Evolutionary conservation across 108 stramenopile genomes (phyloP).

Genomic region (Pseudonitzschia delicatissima): DNA sequence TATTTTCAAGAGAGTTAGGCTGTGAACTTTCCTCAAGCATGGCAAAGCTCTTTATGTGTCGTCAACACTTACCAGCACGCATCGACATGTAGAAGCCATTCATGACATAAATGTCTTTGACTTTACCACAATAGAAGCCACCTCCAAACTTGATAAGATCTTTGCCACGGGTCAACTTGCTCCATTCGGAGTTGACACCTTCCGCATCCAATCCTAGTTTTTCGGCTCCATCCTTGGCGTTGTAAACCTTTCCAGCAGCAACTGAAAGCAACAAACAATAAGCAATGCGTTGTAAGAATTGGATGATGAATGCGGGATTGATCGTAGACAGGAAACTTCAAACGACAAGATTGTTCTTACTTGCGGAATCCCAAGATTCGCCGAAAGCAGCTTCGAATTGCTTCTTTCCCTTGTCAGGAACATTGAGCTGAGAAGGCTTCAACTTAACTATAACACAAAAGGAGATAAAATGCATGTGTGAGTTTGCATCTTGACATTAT

Average conservation of each 20-base stretch:
- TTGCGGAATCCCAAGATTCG: conserved; percentile 67
- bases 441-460: conserved; percentile 29
- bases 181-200: conserved; percentile 55
- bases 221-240: conserved; percentile 83
- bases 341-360: too few species aligned
- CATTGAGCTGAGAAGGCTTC: conserved; percentile 67
- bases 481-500: too few species aligned
- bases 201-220: conserved; percentile 60
- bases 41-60: conserved; percentile 20
- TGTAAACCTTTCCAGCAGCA: conserved; percentile 67
- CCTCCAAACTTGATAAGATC: conserved; percentile 85
- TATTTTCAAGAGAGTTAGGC: too few species aligned
- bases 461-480: not conserved
- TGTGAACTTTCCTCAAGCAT: not conserved
- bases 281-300: too few species aligned
- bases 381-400: conserved; percentile 69
- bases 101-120: conserved; percentile 71
- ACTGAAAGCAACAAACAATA: too few species aligned
- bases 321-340: too few species aligned
- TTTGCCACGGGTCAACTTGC: conserved; percentile 50
- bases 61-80: conserved; percentile 62
- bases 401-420: conserved; percentile 59
- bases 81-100: conserved; percentile 91
- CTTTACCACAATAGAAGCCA: conserved; percentile 88
- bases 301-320: too few species aligned